Conservation (phyloP, 2,329 filamentous ascomycete species). For the Lasiodiplodia sp. region DNA sequence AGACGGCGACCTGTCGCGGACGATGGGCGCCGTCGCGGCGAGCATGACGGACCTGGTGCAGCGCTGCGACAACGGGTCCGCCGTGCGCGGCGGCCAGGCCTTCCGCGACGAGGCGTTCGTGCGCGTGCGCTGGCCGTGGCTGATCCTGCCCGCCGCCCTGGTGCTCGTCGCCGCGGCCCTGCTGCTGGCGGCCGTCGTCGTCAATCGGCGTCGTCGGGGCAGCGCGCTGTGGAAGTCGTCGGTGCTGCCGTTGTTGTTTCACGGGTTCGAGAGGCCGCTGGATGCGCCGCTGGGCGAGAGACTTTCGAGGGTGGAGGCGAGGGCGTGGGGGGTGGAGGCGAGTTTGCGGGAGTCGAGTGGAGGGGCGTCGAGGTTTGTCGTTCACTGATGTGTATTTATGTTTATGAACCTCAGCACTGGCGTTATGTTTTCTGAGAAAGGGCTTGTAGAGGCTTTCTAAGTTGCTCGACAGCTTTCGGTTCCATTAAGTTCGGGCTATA, state of each 20-base stretch:
- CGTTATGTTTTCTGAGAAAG: no score
- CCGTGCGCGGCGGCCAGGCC: background rate
- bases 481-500: no score
- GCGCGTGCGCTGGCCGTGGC: background rate
- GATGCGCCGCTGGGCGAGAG: background rate
- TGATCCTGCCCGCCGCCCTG: background rate
- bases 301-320: background rate
- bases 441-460: no score
- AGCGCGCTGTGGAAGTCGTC: constrained; percentile 1
- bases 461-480: no score
- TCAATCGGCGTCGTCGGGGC: background rate
- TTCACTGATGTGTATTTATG: no score
- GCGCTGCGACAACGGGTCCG: background rate
- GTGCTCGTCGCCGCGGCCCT: background rate
- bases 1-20: background rate
- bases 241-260: background rate
- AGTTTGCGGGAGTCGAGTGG: background rate
- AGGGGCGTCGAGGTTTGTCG: no score
- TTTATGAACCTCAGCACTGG: no score
- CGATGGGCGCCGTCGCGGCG: background rate
- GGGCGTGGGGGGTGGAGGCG: background rate
- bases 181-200: background rate
- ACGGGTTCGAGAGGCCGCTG: background rate
- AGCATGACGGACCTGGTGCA: background rate
- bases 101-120: background rate